Conservation (phyloP, 139 green algal genomes). For the Spirogloea muscicola region DNA sequence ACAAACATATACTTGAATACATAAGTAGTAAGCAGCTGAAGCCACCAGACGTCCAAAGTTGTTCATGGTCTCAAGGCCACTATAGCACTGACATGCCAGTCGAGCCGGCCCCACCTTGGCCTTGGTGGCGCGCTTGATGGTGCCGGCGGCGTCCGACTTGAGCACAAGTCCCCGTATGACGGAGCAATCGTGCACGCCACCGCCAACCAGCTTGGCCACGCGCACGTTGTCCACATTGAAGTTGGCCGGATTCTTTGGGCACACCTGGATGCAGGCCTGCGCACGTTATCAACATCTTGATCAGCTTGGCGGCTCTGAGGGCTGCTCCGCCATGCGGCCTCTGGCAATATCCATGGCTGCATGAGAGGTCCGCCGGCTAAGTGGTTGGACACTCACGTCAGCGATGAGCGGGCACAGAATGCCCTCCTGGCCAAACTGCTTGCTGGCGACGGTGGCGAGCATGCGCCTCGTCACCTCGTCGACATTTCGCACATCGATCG, state of each 20-base stretch:
- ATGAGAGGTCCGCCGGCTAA: too few species aligned
- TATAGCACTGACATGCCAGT: too few species aligned
- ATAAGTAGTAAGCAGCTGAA: too few species aligned
- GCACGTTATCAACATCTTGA: too few species aligned
- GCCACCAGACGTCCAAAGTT: too few species aligned
- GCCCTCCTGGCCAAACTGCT: conserved; percentile 87
- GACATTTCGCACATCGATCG: conserved; percentile 76
- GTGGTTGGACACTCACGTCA: conserved; percentile 36
- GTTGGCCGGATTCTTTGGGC: conserved; percentile 87
- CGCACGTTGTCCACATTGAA: conserved; percentile 99
- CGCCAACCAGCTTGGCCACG: conserved; percentile 87
- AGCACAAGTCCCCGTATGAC: conserved; percentile 90
- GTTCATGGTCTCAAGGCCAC: too few species aligned
- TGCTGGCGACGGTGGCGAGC: conserved; percentile 73
- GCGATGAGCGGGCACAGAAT: conserved; percentile 83
- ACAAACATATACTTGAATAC: too few species aligned
- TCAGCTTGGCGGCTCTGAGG: too few species aligned
- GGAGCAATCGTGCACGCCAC: conserved; percentile 55
- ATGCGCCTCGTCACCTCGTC: conserved; percentile 69
- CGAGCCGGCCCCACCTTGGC: conserved; percentile 85
- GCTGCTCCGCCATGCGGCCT: too few species aligned
- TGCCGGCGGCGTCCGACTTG: conserved; percentile 80
- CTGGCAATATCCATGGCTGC: too few species aligned
- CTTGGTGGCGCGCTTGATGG: conserved; percentile 68
- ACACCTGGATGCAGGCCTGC: conserved; percentile 91